Percentiles rank a stretch among this genome's conserved stretches.
Conservation (phyloP, 2,329 filamentous ascomycete species). For the Paecilomyces niveus region DNA sequence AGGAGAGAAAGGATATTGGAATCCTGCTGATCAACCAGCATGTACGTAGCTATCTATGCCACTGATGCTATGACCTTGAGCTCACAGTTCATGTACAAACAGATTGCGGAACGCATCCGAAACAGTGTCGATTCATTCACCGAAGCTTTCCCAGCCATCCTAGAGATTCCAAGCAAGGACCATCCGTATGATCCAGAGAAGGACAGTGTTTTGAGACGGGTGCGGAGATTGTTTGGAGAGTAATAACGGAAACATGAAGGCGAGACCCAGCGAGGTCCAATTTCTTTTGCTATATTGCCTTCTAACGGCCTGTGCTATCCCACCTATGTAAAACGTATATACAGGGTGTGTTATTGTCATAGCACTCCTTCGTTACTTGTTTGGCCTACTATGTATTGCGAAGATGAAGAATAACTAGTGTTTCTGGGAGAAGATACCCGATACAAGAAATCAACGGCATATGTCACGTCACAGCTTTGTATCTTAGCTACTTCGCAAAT, state of each 20-base stretch:
- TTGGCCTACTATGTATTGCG: conserved; percentile 2
- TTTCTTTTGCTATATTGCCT: neutral
- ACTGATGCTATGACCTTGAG: neutral
- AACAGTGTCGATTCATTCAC: conserved; percentile 85
- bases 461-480: neutral
- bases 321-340: neutral
- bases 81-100: conserved; percentile 3
- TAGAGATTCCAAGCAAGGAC: conserved; percentile 98
- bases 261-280: neutral
- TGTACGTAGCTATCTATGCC: conserved; percentile 44
- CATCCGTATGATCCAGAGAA: conserved; percentile 99
- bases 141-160: conserved; percentile 87
- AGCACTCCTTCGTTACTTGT: neutral
- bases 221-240: conserved; percentile 64
- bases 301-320: neutral
- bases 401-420: neutral
- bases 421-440: neutral
- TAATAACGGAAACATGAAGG: conserved; percentile 12
- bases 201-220: conserved; percentile 89
- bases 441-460: neutral
- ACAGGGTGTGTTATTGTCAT: neutral
- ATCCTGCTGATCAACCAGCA: conserved; percentile 98
- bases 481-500: neutral
- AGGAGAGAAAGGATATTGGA: conserved; percentile 89
- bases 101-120: conserved; percentile 93